These are phyloP conservation scores for Stentor coeruleus DNA, from an alignment of 73 alveolate species.

Conservation along the genomic window DNA sequence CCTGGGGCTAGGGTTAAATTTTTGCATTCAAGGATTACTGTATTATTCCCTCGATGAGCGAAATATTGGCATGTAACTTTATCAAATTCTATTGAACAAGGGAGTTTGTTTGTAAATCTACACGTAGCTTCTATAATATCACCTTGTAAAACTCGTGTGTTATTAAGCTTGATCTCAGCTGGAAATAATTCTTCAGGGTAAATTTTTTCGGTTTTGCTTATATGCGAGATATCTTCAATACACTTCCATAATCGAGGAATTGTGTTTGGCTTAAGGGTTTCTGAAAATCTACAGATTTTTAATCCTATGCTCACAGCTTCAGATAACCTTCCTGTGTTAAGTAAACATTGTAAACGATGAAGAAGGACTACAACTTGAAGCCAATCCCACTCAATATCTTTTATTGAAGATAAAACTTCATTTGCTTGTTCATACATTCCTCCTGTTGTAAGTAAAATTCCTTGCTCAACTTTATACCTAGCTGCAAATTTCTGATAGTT, in stretches of 20 bases:
- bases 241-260: neutral
- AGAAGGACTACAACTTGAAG: neutral
- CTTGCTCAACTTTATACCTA: constrained; percentile 3
- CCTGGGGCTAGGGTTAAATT: neutral
- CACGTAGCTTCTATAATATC: constrained; percentile 8
- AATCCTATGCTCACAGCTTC: neutral
- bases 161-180: neutral
- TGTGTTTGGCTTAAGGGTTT: neutral
- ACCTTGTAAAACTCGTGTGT: neutral
- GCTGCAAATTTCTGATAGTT: neutral
- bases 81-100: neutral
- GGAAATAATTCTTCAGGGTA: neutral
- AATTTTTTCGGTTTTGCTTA: neutral
- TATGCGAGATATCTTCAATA: neutral
- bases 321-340: neutral
- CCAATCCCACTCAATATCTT: neutral
- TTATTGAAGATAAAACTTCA: neutral
- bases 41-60: neutral
- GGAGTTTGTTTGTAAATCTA: neutral
- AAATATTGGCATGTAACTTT: neutral
- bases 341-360: neutral
- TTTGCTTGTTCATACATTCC: constrained; percentile 15
- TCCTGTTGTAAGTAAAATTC: neutral
- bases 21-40: neutral
- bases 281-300: neutral